Conservation (phyloP, 352 stramenopile species). For the Globisporangium recalcitrans region DNA sequence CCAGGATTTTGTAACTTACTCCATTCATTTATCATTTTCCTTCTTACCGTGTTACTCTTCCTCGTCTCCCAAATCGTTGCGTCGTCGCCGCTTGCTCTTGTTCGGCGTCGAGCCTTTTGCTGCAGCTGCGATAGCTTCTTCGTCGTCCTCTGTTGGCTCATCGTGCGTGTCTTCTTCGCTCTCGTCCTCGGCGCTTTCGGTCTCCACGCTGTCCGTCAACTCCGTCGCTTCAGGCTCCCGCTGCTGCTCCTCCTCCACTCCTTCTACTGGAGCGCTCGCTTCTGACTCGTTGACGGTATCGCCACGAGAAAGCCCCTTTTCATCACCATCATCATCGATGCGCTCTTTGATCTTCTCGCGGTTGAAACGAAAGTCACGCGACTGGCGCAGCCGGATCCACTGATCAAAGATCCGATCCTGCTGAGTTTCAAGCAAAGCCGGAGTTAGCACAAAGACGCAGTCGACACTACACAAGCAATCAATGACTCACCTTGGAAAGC, state of each 20-base stretch:
- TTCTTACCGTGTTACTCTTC: constrained; percentile 5
- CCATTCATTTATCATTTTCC: constrained; percentile 1
- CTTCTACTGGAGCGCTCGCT: constrained; percentile 9
- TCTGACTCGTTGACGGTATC: constrained; percentile 14
- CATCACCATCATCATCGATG: constrained; percentile 22
- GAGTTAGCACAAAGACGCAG: neutral
- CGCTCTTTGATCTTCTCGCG: constrained; percentile 25
- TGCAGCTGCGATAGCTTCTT: neutral
- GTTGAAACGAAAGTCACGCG: constrained; percentile 53
- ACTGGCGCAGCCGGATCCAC: constrained; percentile 46
- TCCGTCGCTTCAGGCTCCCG: constrained; percentile 11
- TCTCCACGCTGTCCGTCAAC: constrained; percentile 13
- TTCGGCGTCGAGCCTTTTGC: neutral
- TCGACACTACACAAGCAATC: neutral
- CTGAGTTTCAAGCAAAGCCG: neutral
- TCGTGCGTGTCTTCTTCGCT: constrained; percentile 10
- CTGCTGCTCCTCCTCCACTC: constrained; percentile 7
- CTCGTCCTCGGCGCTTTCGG: constrained; percentile 14
- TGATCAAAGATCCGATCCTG: constrained; percentile 40
- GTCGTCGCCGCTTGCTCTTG: constrained; percentile 10
- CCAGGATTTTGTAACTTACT: neutral
- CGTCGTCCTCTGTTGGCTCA: constrained; percentile 6
- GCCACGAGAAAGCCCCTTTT: constrained; percentile 7
- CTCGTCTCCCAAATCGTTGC: constrained; percentile 1
- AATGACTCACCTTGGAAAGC: constrained; percentile 35